A percentile compares a stretch with the other conserved stretches of the same genome.
phyloP scores from a whole-genome alignment of 768 basidiomycete species.

The Podaxis sp. region DNA sequence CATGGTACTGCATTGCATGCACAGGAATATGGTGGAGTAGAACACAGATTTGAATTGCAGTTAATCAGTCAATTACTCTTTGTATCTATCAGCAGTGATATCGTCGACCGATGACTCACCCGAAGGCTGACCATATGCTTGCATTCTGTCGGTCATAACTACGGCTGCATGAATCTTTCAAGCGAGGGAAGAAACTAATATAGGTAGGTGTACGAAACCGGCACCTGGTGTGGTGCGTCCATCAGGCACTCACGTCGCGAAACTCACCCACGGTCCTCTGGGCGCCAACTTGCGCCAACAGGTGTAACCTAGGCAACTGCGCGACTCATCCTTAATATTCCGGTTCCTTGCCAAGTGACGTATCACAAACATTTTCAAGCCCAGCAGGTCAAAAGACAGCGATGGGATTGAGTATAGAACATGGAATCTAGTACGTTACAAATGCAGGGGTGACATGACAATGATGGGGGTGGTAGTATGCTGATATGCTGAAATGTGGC shows the following conservation, averaged over 20 bases:
- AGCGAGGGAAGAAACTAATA: neutral
- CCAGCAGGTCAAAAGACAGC: neutral
- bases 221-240: neutral
- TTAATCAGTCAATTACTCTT: neutral
- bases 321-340: too few relatives aligned
- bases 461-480: constrained; percentile 36
- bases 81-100: neutral
- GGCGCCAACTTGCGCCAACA: neutral
- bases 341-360: neutral
- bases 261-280: constrained; percentile 9
- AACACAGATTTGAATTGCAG: neutral
- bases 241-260: constrained; percentile 7
- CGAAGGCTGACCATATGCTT: neutral
- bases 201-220: neutral
- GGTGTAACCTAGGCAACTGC: neutral
- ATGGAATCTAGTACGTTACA: constrained; percentile 16
- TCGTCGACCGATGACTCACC: constrained; percentile 3
- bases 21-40: neutral
- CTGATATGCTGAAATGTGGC: constrained; percentile 31
- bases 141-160: constrained; percentile 2
- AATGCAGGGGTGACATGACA: constrained; percentile 29
- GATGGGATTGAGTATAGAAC: constrained; percentile 4
- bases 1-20: constrained; percentile 3
- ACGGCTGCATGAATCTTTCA: neutral
- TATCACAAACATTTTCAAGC: neutral